Evolutionary conservation across 768 basidiomycete species (phyloP), one percentile per base, ranked within the genome.

Genomic region (Boletus subcaerulescens): DNA sequence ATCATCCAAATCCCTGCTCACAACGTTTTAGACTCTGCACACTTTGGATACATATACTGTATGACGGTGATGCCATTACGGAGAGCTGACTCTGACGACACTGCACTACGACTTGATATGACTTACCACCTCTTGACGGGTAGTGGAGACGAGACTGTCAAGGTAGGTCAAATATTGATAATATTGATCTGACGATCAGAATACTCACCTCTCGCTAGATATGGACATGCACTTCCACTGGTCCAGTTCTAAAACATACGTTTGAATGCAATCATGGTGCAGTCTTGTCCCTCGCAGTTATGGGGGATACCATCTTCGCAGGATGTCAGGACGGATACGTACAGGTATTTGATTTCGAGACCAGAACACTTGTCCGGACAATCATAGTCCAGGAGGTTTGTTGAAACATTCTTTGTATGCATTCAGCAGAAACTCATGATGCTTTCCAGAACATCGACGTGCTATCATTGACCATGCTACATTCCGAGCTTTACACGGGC

Each of bases 251-350:
- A 5, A 63, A 81, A 20, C 83, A 90, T 58, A 84, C 86, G 4
- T 91, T 91, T 57, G 77, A 81, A 29, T 90, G 87, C 62, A 77
- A 71, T 50, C 83, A 83, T 60, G 91, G 93, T 2, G 95, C 93
- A 0, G 85, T 97, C 7, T 76, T 94, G n/a, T 83, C 92, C 0
- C 77, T 98, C 26, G 83, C 84, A 3, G 81, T 82, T 0, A 77
- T 79, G 33, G 87, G 86, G 20, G 90, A 91, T 18, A 90, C 91
- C 1, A 77, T 98, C 20, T 97, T 88, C 63, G 96, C 92, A 8
- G 96, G 93, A 0, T 90, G 94, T 62, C 96, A 98, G 71, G 93
- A 93, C 58, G 96, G 96, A 3, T 86, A 89, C 61, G 91, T 98
- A 62, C 88, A 89, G 59, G 86, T 98, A 5, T 83, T 91, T 73